Base-by-base conservation (phyloP, 192 early-diverging fungal genomes). In the Thamnidium elegans region DNA sequence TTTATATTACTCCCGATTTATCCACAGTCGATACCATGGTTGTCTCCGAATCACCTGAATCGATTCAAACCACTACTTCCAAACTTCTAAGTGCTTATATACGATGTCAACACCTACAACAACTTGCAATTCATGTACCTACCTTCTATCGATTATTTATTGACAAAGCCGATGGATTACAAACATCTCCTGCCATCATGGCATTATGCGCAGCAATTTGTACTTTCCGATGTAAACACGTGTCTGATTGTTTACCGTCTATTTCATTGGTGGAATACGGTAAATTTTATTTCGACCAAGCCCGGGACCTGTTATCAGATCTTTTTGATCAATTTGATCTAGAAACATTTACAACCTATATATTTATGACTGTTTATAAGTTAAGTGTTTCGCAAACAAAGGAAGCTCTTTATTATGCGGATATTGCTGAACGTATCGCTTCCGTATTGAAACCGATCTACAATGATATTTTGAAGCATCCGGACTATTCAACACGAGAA, bases 171-270 rank as follows among this genome's bases (percentile, higher is more conserved):
- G 45, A 48, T 6, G 14, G 26, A 2, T 36, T 42, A 15, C 14
- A 26, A 9, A n/a, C 36, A 19, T 42, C 48, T 9, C 51, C 50
- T 8, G 39, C 50, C 9, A 20, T 45, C 15, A 53, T 54, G 50
- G 50, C 63, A 3, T 26, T 65, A 34, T 65, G 63, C 19, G 63
- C 63, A 8, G 31, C 50, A 6, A 55, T 65, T 3, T 65, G 63
- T 17, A 50, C 63, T 4, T 51, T 65, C 20, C 50, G 53, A 10
- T 65, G 63, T 31, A 39, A 55, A 32, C 63, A 65, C 21, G 44
- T 53, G 14, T n/a, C 51, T 8, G 14, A 30, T 13, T 39, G 48
- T 30, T 7, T 65, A 7, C 34, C 63, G 34, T 50, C 39, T 5
- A 34, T 52, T 23, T 31, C 30, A 34, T 36, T 65, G 52, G 39